Base-by-base conservation (phyloP, 2,329 filamentous ascomycete genomes). In the Sporothrix phasma region DNA sequence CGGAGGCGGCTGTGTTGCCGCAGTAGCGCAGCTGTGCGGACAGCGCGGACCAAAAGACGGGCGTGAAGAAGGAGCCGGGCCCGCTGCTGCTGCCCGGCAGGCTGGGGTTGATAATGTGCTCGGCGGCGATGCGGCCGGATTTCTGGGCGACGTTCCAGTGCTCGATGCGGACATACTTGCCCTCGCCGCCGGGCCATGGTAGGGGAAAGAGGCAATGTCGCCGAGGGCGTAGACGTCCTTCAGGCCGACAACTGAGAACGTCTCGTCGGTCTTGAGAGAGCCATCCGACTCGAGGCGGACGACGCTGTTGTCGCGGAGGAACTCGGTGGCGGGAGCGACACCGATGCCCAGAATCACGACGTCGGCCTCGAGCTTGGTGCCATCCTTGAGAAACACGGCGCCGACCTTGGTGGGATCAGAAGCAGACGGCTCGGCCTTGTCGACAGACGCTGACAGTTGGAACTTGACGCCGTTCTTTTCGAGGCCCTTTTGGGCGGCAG, bases 141-240 rank as follows among this genome's bases (percentile, higher is more conserved):
- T 97, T 97, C 73, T 97, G 94, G 4, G 94, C 94, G 2, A 99
- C 94, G 76, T 97, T 93, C 94, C 94, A 99, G 74, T 99, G 94
- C 80, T 99, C 94, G 72, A 97, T 97, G 67, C 94, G 88, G 0
- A 88, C 84, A 19, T 82, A 81, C 51, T 81, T 81, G 67, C 89
- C 90, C 17, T 88, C 82, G 29, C 90, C 88, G 26, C 90, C 92
- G 0, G 94, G 1, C 94, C 94, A 74, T 90, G 83, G 78, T 99
- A 99, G 0, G 94, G 94, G 75, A 91, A 97, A 0, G 89, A 92
- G 13, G 94, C 92, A 67, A 99, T 97, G 73, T 99, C 94, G 61
- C 93, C 93, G 66, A 99, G 85, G 15, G 94, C 94, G 72, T 90
- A 99, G 61, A 97, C 92, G 68, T 93, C 88, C 70, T 88, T 82